Evolutionary conservation across 352 stramenopile species (phyloP).

Genomic region (Pythium biforme): DNA sequence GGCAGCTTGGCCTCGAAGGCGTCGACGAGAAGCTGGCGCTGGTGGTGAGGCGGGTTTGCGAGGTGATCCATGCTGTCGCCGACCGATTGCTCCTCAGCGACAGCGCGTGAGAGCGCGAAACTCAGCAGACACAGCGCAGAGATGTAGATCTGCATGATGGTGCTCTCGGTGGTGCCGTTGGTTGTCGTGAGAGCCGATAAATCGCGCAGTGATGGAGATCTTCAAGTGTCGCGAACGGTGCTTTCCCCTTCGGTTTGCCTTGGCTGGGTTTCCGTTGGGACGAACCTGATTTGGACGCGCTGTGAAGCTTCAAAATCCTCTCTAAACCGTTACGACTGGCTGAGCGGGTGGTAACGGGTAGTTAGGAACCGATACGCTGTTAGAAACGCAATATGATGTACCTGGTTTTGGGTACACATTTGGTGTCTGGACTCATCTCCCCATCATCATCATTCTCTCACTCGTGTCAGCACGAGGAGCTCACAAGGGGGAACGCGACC

Average conservation of each 20-base stretch:
- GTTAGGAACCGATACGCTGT: not conserved
- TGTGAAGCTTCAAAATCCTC: constrained; percentile 12
- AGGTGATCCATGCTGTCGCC: not conserved
- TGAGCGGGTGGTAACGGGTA: constrained; percentile 6
- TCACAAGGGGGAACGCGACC: not conserved
- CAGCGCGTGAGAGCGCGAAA: constrained; percentile 3
- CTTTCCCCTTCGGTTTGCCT: not conserved
- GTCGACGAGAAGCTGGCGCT: constrained; percentile 14
- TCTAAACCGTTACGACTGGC: constrained; percentile 16
- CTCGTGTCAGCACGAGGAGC: constrained; percentile 23
- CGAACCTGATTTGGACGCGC: constrained; percentile 21
- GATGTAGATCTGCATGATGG: constrained; percentile 15
- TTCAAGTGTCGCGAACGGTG: no score
- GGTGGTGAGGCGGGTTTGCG: not conserved
- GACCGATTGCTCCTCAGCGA: constrained; percentile 9
- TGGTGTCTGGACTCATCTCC: not conserved
- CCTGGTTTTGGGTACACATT: not conserved
- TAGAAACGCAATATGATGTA: constrained; percentile 1
- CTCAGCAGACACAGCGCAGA: constrained; percentile 13
- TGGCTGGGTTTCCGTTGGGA: no score
- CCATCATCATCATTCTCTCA: constrained; percentile 19
- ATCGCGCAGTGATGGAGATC: no score
- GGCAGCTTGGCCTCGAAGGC: constrained; percentile 27
- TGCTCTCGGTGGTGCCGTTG: not conserved
- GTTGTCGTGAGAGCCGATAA: not conserved